These are phyloP conservation scores for Blastocystis sp. DNA, from an alignment of 352 stramenopile species.

Conservation along the genomic window DNA sequence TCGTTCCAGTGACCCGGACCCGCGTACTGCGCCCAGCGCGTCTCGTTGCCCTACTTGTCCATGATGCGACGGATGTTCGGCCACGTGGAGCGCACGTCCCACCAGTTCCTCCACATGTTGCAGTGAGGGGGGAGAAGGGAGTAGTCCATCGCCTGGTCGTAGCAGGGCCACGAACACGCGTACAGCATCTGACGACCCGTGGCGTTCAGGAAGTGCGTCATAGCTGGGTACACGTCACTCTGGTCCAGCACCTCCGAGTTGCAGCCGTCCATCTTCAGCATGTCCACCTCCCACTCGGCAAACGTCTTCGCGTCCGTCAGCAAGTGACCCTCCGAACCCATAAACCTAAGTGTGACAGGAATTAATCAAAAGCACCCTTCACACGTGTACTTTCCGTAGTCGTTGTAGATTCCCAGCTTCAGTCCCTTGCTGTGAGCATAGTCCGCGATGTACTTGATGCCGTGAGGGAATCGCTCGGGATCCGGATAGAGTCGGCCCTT, in stretches of 20 bases:
- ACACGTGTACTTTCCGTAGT: conserved; percentile 77
- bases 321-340: conserved; percentile 76
- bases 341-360: background rate
- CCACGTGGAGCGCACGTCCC: conserved; percentile 76
- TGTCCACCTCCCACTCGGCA: conserved; percentile 78
- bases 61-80: conserved; percentile 75
- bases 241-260: conserved; percentile 74
- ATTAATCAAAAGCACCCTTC: conserved; percentile 27
- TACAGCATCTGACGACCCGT: conserved; percentile 76
- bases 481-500: conserved; percentile 75
- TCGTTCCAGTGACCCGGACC: conserved; percentile 76
- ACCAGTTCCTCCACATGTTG: conserved; percentile 77
- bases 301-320: conserved; percentile 77
- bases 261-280: conserved; percentile 79
- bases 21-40: conserved; percentile 64
- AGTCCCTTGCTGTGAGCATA: conserved; percentile 75
- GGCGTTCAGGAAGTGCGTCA: conserved; percentile 69
- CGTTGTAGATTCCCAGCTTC: conserved; percentile 78
- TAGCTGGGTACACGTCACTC: conserved; percentile 55
- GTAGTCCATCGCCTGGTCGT: conserved; percentile 72
- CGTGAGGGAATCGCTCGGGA: conserved; percentile 76
- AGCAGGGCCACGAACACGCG: conserved; percentile 76
- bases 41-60: conserved; percentile 73
- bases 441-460: conserved; percentile 74
- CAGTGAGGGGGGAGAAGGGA: conserved; percentile 74